Evolutionary conservation across 1,139 yeast species (phyloP), one percentile per base, ranked within the genome.

Genomic region (Debaryomycetaceae sp.): DNA sequence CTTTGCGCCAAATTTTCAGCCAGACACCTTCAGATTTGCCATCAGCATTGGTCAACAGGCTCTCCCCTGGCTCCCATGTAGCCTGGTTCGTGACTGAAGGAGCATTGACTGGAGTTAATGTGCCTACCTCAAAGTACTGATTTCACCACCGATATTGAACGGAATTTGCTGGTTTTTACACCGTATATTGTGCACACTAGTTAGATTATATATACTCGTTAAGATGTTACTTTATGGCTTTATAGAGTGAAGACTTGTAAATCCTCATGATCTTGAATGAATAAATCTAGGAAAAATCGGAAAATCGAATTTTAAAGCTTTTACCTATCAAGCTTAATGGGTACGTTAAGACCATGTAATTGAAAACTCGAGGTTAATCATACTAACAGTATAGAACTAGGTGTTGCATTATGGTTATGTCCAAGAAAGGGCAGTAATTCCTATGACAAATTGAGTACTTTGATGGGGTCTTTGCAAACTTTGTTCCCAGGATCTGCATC

Each of bases 61-160:
- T 69, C 41, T 63, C 65, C 28, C 59, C 73, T 33, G 60, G 59
- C 39, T 68, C 61, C 40, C 72, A 75, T 14, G 86, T 85, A 7
- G 60, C 75, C 33, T 91, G 97, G 96, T 86, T 87, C 62, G 92
- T 87, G 39, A 83, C 87, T 59, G 74, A 79, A 37, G 78, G 75
- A 31, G 96, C 96, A 2, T 67, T 88, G 38, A 70, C 74, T 17
- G 88, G 86, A 26, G 86, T 82, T 15, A 71, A 73, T 34, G 70
- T 79, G 8, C 56, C 65, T 28, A 55, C 71, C 11, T 66, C 81
- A 7, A 75, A 76, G 56, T 75, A 73, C 49, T 70, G 59, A 48
- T 4, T 17, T 17, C 11, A 13, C 13, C 14, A 14, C 15, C 7
- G n/a, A n/a, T n/a, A n/a, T n/a, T n/a, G n/a, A n/a, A n/a, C n/a